Percentiles rank a stretch among this genome's conserved stretches.
These are phyloP conservation scores for Ilyonectria destructans DNA, from an alignment of 2,329 filamentous ascomycete species.

Conservation along the genomic window DNA sequence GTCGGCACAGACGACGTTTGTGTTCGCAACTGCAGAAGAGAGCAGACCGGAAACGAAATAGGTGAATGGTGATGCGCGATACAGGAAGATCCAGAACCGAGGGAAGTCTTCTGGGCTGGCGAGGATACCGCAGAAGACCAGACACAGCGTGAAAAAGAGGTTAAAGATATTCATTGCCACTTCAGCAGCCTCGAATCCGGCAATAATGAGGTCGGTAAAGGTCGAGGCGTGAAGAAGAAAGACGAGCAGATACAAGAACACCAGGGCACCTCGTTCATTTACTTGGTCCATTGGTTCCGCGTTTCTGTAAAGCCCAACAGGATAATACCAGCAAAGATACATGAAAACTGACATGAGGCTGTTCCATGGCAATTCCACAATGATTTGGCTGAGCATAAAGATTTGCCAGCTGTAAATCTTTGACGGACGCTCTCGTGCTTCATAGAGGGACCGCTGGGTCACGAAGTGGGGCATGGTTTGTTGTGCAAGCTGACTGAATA, in stretches of 20 bases:
- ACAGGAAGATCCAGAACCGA: conserved; percentile 66
- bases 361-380: conserved; percentile 82
- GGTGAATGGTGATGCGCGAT: conserved; percentile 85
- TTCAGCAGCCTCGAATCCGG: conserved; percentile 76
- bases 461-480: conserved; percentile 83
- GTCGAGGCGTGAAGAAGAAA: conserved; percentile 80
- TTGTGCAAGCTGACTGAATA: conserved; percentile 77
- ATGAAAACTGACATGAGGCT: conserved; percentile 75
- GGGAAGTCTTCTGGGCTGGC: conserved; percentile 65
- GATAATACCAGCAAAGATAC: conserved; percentile 79
- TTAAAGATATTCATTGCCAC: conserved; percentile 78
- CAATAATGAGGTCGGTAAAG: conserved; percentile 77
- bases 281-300: conserved; percentile 66
- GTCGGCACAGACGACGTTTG: too few species aligned
- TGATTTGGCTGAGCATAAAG: conserved; percentile 77
- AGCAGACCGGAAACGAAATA: conserved; percentile 86
- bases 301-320: conserved; percentile 56
- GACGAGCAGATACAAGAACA: conserved; percentile 75
- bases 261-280: conserved; percentile 72
- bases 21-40: conserved; percentile 57
- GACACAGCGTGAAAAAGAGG: conserved; percentile 74
- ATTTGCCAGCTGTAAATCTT: conserved; percentile 42
- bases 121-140: conserved; percentile 56
- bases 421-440: conserved; percentile 62
- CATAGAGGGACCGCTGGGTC: conserved; percentile 77